These are phyloP conservation scores for Wallacemonas sp. DNA, from an alignment of 208 protist species.

Conservation along the genomic window DNA sequence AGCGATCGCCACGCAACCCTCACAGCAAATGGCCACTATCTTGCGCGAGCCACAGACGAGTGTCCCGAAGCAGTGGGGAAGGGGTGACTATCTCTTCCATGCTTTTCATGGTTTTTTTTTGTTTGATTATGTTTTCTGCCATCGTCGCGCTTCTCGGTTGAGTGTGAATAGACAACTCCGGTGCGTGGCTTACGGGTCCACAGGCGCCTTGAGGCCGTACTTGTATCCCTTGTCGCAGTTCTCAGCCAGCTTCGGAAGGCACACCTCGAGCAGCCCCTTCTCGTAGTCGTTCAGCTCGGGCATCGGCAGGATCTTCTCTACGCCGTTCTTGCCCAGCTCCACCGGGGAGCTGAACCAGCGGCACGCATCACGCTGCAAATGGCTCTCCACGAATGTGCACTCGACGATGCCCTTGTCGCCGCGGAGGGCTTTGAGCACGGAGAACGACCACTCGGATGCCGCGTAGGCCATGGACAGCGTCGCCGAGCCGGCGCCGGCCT, in stretches of 20 bases:
- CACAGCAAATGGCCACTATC: too few species aligned
- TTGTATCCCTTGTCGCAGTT: constrained; percentile 76
- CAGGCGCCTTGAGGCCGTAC: constrained; percentile 28
- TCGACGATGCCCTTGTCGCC: constrained; percentile 73
- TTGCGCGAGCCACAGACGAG: too few species aligned
- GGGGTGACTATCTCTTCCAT: background rate
- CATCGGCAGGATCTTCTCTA: constrained; percentile 63
- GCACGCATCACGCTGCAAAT: constrained; percentile 35
- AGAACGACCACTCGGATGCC: constrained; percentile 58
- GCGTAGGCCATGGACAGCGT: constrained; percentile 81
- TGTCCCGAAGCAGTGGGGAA: background rate
- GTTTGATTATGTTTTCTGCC: too few species aligned
- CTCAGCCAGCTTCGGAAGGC: constrained; percentile 69
- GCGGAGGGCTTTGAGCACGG: constrained; percentile 64
- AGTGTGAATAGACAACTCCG: too few species aligned
- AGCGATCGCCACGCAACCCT: too few species aligned
- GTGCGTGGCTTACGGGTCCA: background rate
- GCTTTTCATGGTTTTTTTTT: background rate
- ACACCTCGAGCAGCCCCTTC: constrained; percentile 59
- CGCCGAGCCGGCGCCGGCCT: constrained; percentile 82
- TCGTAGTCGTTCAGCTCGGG: constrained; percentile 61
- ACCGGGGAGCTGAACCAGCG: constrained; percentile 82
- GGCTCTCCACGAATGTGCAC: constrained; percentile 70
- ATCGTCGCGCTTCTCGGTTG: too few species aligned
- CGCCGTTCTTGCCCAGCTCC: constrained; percentile 74